Percentiles rank a stretch among this genome's conserved stretches.
phyloP scores from a whole-genome alignment of 2,329 filamentous ascomycete genomes.

The Aspergillus bombycis region DNA sequence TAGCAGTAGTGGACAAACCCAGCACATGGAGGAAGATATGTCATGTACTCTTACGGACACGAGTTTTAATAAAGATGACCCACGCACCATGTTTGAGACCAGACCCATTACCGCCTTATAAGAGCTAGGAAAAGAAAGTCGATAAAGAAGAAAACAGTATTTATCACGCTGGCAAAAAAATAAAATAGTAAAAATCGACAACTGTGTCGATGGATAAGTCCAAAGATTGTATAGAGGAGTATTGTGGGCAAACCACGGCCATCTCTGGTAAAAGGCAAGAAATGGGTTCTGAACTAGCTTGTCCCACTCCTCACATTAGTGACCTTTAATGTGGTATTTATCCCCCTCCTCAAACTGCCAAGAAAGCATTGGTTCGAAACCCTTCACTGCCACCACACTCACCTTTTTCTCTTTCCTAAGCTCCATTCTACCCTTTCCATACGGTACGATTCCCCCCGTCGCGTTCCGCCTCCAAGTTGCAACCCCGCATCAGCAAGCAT shows the following conservation, averaged over 20 bases:
- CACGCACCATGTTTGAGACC: constrained; percentile 15
- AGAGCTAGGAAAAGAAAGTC: background rate
- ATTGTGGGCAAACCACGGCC: constrained; percentile 67
- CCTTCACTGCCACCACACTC: constrained; percentile 5
- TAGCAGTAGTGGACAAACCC: background rate
- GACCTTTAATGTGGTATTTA: constrained; percentile 13
- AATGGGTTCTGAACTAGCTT: constrained; percentile 71
- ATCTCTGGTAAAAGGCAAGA: constrained; percentile 83
- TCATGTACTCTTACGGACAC: constrained; percentile 11
- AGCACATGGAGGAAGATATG: background rate
- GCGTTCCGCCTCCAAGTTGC: constrained; percentile 12
- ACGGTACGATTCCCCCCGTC: constrained; percentile 1
- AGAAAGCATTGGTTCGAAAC: constrained; percentile 32
- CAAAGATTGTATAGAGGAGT: constrained; percentile 65
- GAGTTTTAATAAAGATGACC: background rate
- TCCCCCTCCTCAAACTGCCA: background rate
- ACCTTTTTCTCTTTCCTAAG: constrained; percentile 13
- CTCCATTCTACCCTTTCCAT: background rate
- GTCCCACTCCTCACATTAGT: constrained; percentile 64
- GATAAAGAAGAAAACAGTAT: background rate
- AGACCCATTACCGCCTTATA: background rate
- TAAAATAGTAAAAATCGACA: constrained; percentile 45
- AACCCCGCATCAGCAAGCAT: constrained; percentile 22
- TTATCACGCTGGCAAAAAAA: constrained; percentile 19
- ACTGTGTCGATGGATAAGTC: constrained; percentile 50